Evolutionary conservation across 768 basidiomycete genomes (phyloP), one percentile per base, ranked within the genome.

Genomic region (Tricholoma matsutake): DNA sequence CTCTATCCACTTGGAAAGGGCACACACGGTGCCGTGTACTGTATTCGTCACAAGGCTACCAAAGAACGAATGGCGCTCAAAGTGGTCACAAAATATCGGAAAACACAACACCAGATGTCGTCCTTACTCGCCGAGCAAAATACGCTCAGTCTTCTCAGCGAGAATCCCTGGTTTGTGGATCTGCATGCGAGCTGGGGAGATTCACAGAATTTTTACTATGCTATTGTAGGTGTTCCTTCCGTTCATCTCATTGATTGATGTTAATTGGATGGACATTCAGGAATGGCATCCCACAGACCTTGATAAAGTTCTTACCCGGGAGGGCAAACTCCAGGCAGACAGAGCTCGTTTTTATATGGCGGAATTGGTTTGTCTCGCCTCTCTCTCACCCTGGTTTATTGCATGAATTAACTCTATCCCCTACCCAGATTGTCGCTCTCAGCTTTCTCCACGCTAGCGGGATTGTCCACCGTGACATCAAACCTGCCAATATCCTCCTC

Each of bases 401-500:
- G 25, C 14, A 16, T 6, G 37, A 16, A 39, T 16, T 39, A 39
- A 16, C 3, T 3, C 14, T 16, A 4, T 13, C 28, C 57, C 14
- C 14, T 16, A 4, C 37, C 28, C 57, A 58, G 57, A 13, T 58
- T 11, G 34, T 58, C 5, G 57, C 57, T 2, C 32, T 58, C 3
- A 34, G 13, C n/a, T 37, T 35, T 10, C 35, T 58, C 7, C 57
- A 52, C 25, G 29, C 34, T 5, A 18, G 49, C 11, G 35, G 41
- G 8, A 49, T 58, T 29, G 35, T 58, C 11, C 57, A 58, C 7
- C 57, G 57, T 9, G 57, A 58, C 35, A 14, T 58, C 8, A 58
- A 58, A 29, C 47, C 57, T 3, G 57, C 18, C 29, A 58, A 58
- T n/a, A 58, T 58, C 22, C 31, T 58, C 22, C 22, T 58, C 22